These are phyloP conservation scores for Fusarium humuli DNA, from an alignment of 2,329 filamentous ascomycete genomes.

Conservation along the genomic window DNA sequence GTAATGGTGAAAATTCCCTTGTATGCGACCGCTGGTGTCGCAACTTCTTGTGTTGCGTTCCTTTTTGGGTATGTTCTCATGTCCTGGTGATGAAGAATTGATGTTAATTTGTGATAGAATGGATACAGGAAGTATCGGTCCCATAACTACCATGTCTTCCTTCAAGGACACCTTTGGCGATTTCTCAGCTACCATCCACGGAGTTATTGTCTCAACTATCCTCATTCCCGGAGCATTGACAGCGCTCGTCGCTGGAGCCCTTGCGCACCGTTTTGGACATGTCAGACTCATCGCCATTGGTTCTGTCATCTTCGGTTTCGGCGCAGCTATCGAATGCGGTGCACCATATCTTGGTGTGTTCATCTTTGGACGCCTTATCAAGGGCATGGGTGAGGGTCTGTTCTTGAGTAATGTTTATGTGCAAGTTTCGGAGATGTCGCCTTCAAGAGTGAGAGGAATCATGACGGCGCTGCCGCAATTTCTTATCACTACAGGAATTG, in stretches of 20 bases:
- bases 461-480: conserved; percentile 66
- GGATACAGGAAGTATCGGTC: conserved; percentile 66
- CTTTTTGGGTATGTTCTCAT: conserved; percentile 46
- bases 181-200: conserved; percentile 66
- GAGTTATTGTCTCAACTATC: conserved; percentile 70
- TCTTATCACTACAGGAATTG: conserved; percentile 63
- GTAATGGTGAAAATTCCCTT: conserved; percentile 37
- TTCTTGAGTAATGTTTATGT: conserved; percentile 64
- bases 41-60: conserved; percentile 49
- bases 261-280: conserved; percentile 66
- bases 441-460: conserved; percentile 61
- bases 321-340: conserved; percentile 57
- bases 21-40: conserved; percentile 48
- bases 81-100: background rate
- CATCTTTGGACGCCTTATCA: conserved; percentile 65
- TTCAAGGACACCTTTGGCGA: conserved; percentile 64
- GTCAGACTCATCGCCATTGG: conserved; percentile 64
- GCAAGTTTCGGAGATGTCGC: conserved; percentile 71
- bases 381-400: conserved; percentile 68
- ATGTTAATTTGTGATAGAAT: conserved; percentile 26
- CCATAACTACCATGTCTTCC: conserved; percentile 67
- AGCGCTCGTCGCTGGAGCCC: conserved; percentile 67
- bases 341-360: conserved; percentile 60
- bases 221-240: conserved; percentile 70
- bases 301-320: conserved; percentile 63